phyloP scores from a whole-genome alignment of 306 rosid genomes.

The Albizia julibrissin region DNA sequence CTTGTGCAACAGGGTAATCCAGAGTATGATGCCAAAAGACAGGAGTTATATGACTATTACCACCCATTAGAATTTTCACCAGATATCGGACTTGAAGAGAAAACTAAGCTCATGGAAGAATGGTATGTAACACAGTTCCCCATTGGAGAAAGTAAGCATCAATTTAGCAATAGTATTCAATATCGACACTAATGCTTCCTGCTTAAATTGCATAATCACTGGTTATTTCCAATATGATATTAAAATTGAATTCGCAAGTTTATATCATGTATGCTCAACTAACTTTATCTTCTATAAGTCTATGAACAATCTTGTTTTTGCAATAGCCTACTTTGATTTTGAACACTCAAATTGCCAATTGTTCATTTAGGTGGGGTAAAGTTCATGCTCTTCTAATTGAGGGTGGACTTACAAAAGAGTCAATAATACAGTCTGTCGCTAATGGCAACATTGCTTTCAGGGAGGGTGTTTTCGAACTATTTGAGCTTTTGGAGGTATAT shows the following conservation, averaged over 20 bases:
- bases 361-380: constrained; percentile 77
- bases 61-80: constrained; percentile 89
- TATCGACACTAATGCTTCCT: constrained; percentile 6
- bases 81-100: constrained; percentile 70
- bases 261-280: background rate
- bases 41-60: constrained; percentile 66
- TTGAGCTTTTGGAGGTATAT: constrained; percentile 77
- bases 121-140: constrained; percentile 53
- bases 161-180: constrained; percentile 4
- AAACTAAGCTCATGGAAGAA: constrained; percentile 92
- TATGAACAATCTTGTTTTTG: background rate
- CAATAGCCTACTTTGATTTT: background rate
- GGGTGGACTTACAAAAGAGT: constrained; percentile 79
- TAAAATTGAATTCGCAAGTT: background rate
- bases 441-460: constrained; percentile 78
- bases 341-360: constrained; percentile 21
- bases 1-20: constrained; percentile 83
- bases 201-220: background rate
- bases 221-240: background rate
- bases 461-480: constrained; percentile 85
- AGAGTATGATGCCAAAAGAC: constrained; percentile 73
- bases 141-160: constrained; percentile 16
- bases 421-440: constrained; percentile 80
- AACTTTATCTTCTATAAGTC: background rate
- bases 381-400: constrained; percentile 79